Percentiles rank a stretch among this genome's conserved stretches.
Evolutionary conservation across 73 alveolate species (phyloP).

Genomic region (Tetrahymena elliotti): DNA sequence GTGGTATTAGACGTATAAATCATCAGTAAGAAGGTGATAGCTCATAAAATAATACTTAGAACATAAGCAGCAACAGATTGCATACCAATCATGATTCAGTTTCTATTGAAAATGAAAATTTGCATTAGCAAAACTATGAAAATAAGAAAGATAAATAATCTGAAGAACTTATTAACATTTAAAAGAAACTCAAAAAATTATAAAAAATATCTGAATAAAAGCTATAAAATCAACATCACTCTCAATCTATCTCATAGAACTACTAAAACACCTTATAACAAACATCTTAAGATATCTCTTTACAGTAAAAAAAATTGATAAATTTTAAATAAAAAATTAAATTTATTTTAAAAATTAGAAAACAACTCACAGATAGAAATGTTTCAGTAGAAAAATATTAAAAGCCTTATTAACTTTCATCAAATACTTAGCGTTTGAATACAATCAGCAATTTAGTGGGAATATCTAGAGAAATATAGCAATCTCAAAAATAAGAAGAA

Average conservation of each 20-base stretch:
- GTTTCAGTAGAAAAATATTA: neutral
- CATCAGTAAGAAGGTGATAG: neutral
- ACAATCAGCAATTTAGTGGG: neutral
- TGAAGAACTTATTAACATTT: neutral
- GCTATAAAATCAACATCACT: neutral
- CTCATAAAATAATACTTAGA: neutral
- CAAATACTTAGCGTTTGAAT: neutral
- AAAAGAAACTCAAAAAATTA: neutral
- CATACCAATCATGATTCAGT: neutral
- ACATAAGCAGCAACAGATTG: neutral
- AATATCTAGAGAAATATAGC: neutral
- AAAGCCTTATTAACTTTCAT: neutral
- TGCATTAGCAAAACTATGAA: neutral
- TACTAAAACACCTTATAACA: neutral
- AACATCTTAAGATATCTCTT: neutral
- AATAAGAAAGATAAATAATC: neutral
- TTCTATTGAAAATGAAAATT: neutral
- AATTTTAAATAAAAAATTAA: neutral
- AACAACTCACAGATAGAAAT: neutral
- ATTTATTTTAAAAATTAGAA: neutral
- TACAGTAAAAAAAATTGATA: neutral
- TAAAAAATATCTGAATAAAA: neutral
- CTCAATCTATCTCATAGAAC: neutral
- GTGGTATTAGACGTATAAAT: neutral
- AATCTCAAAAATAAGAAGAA: neutral